Evolutionary conservation across 257 asterid species (phyloP).

Genomic region (Leonotis leonurus): DNA sequence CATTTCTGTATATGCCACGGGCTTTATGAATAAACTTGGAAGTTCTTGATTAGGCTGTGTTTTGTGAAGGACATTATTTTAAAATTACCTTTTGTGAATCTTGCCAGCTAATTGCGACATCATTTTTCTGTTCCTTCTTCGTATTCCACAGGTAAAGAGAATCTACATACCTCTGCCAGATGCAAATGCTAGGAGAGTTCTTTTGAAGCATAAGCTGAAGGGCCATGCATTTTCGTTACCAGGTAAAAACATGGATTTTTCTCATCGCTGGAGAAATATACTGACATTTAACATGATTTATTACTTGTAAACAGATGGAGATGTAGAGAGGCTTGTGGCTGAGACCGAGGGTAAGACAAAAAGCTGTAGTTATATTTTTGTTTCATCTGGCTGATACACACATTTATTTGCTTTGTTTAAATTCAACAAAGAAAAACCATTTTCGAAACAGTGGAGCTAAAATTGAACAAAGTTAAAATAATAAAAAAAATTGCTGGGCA

Average conservation of each 20-base stretch:
- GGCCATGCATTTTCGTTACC: conserved; percentile 79
- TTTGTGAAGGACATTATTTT: background rate
- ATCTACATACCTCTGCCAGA: conserved; percentile 97
- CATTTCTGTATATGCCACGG: background rate
- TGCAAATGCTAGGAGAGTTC: conserved; percentile 67
- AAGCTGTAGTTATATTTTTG: background rate
- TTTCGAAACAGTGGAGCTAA: background rate
- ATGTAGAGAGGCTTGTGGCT: conserved; percentile 66
- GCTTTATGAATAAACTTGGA: background rate
- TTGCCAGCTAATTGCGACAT: conserved; percentile 2
- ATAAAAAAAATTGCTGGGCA: background rate
- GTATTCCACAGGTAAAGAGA: conserved; percentile 70
- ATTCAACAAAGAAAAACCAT: background rate
- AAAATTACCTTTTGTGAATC: background rate
- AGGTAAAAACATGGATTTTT: conserved; percentile 42
- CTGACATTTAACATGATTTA: conserved; percentile 14
- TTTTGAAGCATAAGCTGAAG: conserved; percentile 82
- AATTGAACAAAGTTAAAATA: background rate
- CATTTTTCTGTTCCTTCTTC: background rate
- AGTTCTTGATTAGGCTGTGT: background rate
- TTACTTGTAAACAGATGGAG: conserved; percentile 56
- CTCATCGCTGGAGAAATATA: conserved; percentile 11
- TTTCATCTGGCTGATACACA: background rate
- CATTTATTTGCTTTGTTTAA: background rate
- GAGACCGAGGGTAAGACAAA: background rate